Evolutionary conservation across 192 early-diverging fungal genomes (phyloP), one percentile per base, ranked within the genome.

Genomic region (Coemansia sp.): DNA sequence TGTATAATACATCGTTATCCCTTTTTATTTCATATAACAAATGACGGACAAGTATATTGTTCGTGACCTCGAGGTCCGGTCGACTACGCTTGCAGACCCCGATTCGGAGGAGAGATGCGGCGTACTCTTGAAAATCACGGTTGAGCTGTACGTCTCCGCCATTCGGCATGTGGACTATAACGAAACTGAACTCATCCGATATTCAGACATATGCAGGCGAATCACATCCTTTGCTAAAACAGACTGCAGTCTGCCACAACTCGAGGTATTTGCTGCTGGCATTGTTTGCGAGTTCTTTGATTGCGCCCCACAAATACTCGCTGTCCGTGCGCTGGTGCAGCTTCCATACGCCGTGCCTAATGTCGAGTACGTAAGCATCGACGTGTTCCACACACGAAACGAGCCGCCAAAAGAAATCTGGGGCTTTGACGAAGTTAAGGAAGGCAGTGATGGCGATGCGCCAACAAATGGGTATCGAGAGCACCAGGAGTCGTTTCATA

Each of bases 261-360:
- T 92, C 22, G 85, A 87, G 55, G 85, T 87, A 2, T 70, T 92
- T 42, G 90, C 90, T 7, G 84, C 85, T 36, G 87, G 84, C 14
- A 80, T 92, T 34, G 86, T 84, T 36, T 67, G 79, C 28, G 71
- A 85, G 30, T 84, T 84, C 30, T 79, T 91, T 40, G 77, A 70
- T 23, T 75, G 88, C 62, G 88, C 81, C 55, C 6, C 22, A 11
- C 82, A 84, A 20, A 87, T 84, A 5, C 68, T 83, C 37, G 86
- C 79, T 20, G 87, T 92, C 50, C 85, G 83, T 8, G 85, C 95
- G 33, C 72, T 81, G 14, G 82, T 92, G 8, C 89, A 91, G 61
- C 94, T 97, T 52, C 91, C 91, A 20, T 80, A 87, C 15, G 94
- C 93, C 27, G 83, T 95, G 10, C 79, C 97, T 61, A 93, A 95